phyloP scores from a whole-genome alignment of 768 basidiomycete genomes.

The Candolleomyces aberdarensis region DNA sequence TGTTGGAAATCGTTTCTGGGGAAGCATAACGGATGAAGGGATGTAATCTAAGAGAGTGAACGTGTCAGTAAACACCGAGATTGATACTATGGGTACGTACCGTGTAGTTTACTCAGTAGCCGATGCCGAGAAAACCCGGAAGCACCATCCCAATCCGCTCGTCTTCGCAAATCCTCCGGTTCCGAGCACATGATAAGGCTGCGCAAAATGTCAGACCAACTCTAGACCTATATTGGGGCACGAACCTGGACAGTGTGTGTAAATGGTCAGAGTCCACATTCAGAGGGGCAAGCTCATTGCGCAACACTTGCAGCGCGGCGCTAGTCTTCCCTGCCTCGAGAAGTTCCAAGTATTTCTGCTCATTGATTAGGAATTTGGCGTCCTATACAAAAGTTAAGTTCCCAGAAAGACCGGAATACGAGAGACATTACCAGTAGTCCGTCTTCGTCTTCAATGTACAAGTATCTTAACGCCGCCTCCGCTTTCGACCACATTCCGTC shows the following conservation, averaged over 20 bases:
- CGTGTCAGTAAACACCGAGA: slow-evolving; percentile 4
- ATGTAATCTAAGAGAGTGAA: slow-evolving; percentile 62
- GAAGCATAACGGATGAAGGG: slow-evolving; percentile 90
- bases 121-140: slow-evolving; percentile 71
- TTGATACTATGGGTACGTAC: slow-evolving; percentile 39
- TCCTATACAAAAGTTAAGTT: slow-evolving; percentile 43
- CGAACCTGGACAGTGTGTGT: slow-evolving; percentile 83
- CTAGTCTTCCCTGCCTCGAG: slow-evolving; percentile 80
- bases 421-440: slow-evolving; percentile 57
- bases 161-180: slow-evolving; percentile 74
- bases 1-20: slow-evolving; percentile 80
- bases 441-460: slow-evolving; percentile 70
- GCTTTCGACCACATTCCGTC: slow-evolving; percentile 81
- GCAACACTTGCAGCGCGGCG: slow-evolving; percentile 78
- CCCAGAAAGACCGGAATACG: slow-evolving; percentile 3
- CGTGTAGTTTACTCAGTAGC: slow-evolving; percentile 77
- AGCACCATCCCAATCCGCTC: slow-evolving; percentile 89
- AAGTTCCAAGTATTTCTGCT: slow-evolving; percentile 95
- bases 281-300: slow-evolving; percentile 84
- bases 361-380: slow-evolving; percentile 82
- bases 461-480: slow-evolving; percentile 59
- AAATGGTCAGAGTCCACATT: slow-evolving; percentile 77
- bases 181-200: slow-evolving; percentile 94
- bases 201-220: slow-evolving; percentile 12
- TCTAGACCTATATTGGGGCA: slow-evolving; percentile 6